Conservation (phyloP, 148 eudicot species). For the Camellia lanceoleosa region DNA sequence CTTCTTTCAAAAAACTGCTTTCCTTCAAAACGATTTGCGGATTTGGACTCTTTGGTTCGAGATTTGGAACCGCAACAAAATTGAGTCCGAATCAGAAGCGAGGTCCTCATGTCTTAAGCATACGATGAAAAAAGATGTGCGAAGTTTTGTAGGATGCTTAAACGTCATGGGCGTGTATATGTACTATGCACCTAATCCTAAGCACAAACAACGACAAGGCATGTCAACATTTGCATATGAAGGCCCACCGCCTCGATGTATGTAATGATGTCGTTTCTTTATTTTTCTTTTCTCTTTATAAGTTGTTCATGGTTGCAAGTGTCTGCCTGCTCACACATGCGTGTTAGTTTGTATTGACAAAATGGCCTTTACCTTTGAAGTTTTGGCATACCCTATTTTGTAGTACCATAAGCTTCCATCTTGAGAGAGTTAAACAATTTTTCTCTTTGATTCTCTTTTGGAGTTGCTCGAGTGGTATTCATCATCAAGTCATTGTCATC, state of each 20-base stretch:
- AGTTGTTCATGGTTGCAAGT: neutral
- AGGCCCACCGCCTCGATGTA: conserved; percentile 42
- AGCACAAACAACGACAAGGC: conserved; percentile 93
- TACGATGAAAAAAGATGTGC: conserved; percentile 92
- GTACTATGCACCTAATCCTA: conserved; percentile 69
- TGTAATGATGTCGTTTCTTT: conserved; percentile 3
- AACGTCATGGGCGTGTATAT: conserved; percentile 76
- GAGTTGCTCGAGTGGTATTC: conserved; percentile 1
- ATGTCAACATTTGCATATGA: conserved; percentile 62
- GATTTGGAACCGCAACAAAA: no score
- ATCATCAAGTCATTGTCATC: neutral
- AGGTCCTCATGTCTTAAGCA: no score
- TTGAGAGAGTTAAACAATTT: neutral
- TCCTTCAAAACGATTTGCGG: no score
- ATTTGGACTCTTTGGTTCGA: no score
- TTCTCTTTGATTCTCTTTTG: neutral
- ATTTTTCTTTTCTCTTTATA: neutral
- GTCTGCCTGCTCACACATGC: neutral
- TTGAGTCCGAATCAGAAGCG: no score
- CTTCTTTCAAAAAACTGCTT: no score
- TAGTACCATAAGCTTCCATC: no score
- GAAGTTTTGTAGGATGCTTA: conserved; percentile 76
- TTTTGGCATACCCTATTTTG: neutral
- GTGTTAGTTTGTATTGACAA: neutral
- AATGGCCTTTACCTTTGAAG: neutral